phyloP scores from a whole-genome alignment of 768 basidiomycete genomes.

The Lactarius trivialis region DNA sequence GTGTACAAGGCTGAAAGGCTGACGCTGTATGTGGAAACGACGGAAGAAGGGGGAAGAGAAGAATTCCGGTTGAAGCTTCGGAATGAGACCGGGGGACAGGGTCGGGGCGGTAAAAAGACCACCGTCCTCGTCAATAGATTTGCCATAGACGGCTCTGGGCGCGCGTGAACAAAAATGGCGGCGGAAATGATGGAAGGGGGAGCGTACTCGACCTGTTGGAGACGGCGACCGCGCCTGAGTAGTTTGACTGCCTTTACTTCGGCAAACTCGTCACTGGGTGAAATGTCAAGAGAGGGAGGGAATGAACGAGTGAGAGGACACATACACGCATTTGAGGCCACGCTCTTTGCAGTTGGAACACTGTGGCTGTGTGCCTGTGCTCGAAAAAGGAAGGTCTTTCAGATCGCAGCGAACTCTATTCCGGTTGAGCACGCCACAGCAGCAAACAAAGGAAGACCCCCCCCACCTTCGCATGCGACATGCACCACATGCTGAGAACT shows the following conservation, averaged over 20 bases:
- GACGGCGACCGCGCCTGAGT: constrained; percentile 66
- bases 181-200: constrained; percentile 8
- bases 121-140: constrained; percentile 44
- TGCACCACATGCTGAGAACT: constrained; percentile 91
- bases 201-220: constrained; percentile 80
- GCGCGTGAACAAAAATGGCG: constrained; percentile 2
- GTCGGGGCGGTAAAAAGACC: constrained; percentile 31
- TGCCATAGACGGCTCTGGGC: constrained; percentile 70
- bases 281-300: not conserved
- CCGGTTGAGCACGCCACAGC: constrained; percentile 7
- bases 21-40: constrained; percentile 81
- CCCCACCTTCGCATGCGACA: constrained; percentile 80
- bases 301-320: constrained; percentile 22
- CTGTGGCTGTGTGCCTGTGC: constrained; percentile 38
- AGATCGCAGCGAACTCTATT: constrained; percentile 87
- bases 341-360: constrained; percentile 92
- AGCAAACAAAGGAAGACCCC: constrained; percentile 7
- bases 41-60: constrained; percentile 81
- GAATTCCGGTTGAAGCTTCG: constrained; percentile 69
- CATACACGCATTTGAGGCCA: constrained; percentile 89
- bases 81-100: constrained; percentile 51
- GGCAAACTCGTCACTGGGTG: constrained; percentile 78
- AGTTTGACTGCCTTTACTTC: constrained; percentile 88
- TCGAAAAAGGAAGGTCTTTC: constrained; percentile 63
- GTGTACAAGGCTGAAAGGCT: constrained; percentile 9